Percentiles rank a stretch among this genome's conserved stretches.
phyloP scores from a whole-genome alignment of 1,139 yeast genomes.

The Yamadazyma atlantica region DNA sequence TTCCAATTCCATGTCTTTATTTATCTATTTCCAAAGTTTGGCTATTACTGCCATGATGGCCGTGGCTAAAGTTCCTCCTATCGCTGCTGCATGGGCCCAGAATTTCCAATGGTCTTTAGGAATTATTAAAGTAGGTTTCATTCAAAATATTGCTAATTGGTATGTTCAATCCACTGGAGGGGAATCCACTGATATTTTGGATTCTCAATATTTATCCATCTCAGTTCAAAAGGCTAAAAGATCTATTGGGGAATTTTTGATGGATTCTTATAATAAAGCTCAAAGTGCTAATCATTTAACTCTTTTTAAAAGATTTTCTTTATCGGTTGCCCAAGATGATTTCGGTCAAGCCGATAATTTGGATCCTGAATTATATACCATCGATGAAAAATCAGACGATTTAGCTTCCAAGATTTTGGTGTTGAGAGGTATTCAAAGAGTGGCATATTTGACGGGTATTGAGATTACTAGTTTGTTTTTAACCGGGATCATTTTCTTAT shows the following conservation, averaged over 20 bases:
- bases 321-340: conserved; percentile 37
- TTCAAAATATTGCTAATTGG: conserved; percentile 90
- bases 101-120: conserved; percentile 98
- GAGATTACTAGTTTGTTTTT: conserved; percentile 84
- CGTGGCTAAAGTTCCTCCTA: conserved; percentile 88
- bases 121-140: conserved; percentile 72
- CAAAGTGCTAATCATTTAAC: conserved; percentile 21
- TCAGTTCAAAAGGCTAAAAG: conserved; percentile 70
- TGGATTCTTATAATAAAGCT: conserved; percentile 17
- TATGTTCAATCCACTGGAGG: conserved; percentile 98
- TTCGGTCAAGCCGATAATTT: conserved; percentile 50
- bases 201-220: conserved; percentile 58
- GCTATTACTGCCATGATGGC: conserved; percentile 97
- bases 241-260: conserved; percentile 20
- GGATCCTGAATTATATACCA: conserved; percentile 60
- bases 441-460: conserved; percentile 77
- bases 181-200: conserved; percentile 67
- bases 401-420: conserved; percentile 68
- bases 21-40: conserved; percentile 89
- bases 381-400: conserved; percentile 62
- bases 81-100: conserved; percentile 98
- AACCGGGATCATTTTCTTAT: conserved; percentile 81
- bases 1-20: conserved; percentile 87
- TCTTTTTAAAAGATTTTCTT: conserved; percentile 30
- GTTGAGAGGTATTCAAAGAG: conserved; percentile 89